Conservation (phyloP, 2,329 filamentous ascomycete species). For the Fusarium sublunatum region DNA sequence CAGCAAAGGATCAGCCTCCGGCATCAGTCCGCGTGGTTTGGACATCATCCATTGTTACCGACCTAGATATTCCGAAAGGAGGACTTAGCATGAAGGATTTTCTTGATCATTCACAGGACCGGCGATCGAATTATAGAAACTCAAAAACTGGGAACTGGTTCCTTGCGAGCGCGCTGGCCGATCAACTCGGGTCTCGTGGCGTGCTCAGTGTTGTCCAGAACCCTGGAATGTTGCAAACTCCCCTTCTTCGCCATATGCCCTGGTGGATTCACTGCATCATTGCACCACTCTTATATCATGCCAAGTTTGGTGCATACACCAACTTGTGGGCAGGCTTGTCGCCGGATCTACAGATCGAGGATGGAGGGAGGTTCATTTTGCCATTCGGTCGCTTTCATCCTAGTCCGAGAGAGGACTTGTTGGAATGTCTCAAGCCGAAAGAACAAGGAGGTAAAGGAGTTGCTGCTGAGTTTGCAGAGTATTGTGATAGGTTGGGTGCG, state of each 20-base stretch:
- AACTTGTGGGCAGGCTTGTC: constrained; percentile 21
- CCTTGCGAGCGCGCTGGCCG: constrained; percentile 10
- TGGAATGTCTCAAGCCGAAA: constrained; percentile 13
- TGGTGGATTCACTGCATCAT: constrained; percentile 8
- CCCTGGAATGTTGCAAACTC: constrained; percentile 28
- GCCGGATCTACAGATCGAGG: constrained; percentile 11
- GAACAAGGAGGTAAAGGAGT: constrained; percentile 20
- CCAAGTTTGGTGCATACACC: constrained; percentile 21
- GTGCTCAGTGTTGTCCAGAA: constrained; percentile 26
- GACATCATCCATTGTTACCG: constrained; percentile 27
- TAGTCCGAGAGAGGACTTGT: constrained; percentile 9
- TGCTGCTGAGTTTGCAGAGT: constrained; percentile 19
- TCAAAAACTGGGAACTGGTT: constrained; percentile 38
- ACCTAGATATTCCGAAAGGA: constrained; percentile 13
- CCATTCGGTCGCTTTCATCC: constrained; percentile 25
- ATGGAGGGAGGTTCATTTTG: constrained; percentile 22
- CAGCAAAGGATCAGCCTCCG: not conserved
- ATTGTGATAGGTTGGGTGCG: constrained; percentile 11
- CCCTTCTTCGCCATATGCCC: constrained; percentile 22
- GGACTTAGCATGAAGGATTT: constrained; percentile 23
- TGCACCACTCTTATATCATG: constrained; percentile 17
- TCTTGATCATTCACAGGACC: not conserved
- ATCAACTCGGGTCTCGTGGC: not conserved
- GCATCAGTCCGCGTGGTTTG: constrained; percentile 28
- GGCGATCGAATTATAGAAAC: constrained; percentile 21